Percentiles rank a stretch among this genome's conserved stretches.
These are phyloP conservation scores for Chlamydomonas reinhardtii DNA, from an alignment of 163 green algal species.

Conservation along the genomic window DNA sequence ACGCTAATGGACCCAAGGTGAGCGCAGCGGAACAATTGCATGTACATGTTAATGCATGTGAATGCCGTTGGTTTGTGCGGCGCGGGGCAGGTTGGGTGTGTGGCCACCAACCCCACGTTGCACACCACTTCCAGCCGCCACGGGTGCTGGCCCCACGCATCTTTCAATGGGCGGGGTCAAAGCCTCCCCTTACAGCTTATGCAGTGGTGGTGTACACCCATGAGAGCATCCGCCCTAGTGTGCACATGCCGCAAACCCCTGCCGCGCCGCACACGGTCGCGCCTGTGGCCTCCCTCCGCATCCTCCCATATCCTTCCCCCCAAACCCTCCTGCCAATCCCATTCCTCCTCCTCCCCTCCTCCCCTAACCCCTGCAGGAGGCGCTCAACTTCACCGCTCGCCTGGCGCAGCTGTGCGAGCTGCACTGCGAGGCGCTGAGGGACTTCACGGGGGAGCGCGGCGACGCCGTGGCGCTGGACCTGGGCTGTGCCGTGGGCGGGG, in stretches of 20 bases:
- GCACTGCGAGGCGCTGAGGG: slow-evolving; percentile 59
- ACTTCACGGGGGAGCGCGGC: slow-evolving; percentile 63
- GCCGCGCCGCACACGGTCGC: too few relatives aligned
- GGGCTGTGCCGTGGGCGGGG: slow-evolving; percentile 77
- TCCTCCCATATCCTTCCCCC: neutral
- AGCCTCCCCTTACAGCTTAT: too few relatives aligned
- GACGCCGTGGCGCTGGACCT: slow-evolving; percentile 70
- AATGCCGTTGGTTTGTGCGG: too few relatives aligned
- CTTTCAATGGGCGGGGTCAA: too few relatives aligned
- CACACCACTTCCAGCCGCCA: neutral
- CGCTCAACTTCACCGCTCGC: slow-evolving; percentile 69
- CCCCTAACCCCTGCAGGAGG: slow-evolving; percentile 52
- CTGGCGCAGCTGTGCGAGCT: slow-evolving; percentile 66
- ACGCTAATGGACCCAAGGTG: slow-evolving; percentile 61
- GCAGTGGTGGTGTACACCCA: too few relatives aligned
- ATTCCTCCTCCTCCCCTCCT: neutral
- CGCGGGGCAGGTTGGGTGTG: neutral
- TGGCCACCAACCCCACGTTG: neutral
- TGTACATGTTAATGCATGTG: too few relatives aligned
- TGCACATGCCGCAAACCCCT: too few relatives aligned
- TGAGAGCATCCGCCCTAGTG: too few relatives aligned
- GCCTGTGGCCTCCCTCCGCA: too few relatives aligned
- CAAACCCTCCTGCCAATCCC: neutral
- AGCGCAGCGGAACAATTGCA: neutral
- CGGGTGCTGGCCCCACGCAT: neutral